Conservation (phyloP, 2,329 filamentous ascomycete species). For the Xylariaceae sp. region DNA sequence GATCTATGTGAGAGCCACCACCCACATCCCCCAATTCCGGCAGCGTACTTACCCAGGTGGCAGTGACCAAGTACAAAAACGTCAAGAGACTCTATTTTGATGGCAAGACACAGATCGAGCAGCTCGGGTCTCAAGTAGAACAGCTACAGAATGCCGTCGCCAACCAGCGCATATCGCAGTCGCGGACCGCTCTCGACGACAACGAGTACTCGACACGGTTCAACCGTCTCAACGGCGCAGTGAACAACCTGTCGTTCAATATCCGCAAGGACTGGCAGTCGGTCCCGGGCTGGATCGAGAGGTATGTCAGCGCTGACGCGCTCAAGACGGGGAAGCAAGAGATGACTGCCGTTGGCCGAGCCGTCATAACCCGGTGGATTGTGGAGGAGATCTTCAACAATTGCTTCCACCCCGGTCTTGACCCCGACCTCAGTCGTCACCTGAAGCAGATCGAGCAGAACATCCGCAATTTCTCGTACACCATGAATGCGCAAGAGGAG, state of each 20-base stretch:
- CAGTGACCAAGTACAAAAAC: slow-evolving; percentile 94
- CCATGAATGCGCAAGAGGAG: slow-evolving; percentile 73
- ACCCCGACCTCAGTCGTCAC: slow-evolving; percentile 64
- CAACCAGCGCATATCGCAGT: slow-evolving; percentile 90
- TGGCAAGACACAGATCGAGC: slow-evolving; percentile 84
- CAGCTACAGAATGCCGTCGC: slow-evolving; percentile 95
- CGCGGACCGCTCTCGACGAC: slow-evolving; percentile 88
- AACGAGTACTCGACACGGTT: slow-evolving; percentile 88
- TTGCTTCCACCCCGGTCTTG: slow-evolving; percentile 86
- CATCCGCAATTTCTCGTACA: slow-evolving; percentile 70
- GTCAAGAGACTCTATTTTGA: slow-evolving; percentile 98
- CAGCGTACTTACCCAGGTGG: slow-evolving; percentile 24
- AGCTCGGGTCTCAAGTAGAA: slow-evolving; percentile 80
- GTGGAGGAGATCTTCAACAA: slow-evolving; percentile 86
- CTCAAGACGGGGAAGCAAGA: slow-evolving; percentile 86
- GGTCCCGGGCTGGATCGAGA: slow-evolving; percentile 72
- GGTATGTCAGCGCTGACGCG: slow-evolving; percentile 77
- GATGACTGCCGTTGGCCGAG: slow-evolving; percentile 92
- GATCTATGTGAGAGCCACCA: slow-evolving; percentile 41
- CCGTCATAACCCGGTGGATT: slow-evolving; percentile 82
- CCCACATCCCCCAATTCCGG: neutral
- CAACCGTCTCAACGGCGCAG: slow-evolving; percentile 83
- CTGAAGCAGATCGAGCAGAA: slow-evolving; percentile 84
- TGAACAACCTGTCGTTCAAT: slow-evolving; percentile 91
- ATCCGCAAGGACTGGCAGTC: slow-evolving; percentile 90